Evolutionary conservation across 2,329 filamentous ascomycete species (phyloP).

Genomic region (Colletotrichum cuscutae): DNA sequence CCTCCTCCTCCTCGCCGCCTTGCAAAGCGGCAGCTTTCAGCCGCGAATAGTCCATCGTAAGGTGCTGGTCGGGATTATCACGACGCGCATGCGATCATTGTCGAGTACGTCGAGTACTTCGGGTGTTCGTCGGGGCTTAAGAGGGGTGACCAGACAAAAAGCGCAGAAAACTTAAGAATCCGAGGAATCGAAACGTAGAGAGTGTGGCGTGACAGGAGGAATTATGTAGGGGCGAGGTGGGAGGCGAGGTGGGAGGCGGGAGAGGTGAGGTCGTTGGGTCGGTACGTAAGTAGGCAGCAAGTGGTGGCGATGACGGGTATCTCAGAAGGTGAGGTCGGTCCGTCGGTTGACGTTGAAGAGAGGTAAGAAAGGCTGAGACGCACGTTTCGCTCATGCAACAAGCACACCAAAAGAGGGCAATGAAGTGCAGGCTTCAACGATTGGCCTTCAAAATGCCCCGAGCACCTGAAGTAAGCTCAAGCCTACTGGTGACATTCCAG

Average conservation of each 20-base stretch:
- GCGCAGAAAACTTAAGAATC: background rate
- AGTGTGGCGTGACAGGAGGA: background rate
- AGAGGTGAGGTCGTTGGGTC: background rate
- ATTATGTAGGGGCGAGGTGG: background rate
- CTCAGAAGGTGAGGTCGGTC: slow-evolving; percentile 4
- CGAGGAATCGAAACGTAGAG: background rate
- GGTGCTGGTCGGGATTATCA: slow-evolving; percentile 13
- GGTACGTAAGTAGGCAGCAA: background rate
- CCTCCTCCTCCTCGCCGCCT: slow-evolving; percentile 91
- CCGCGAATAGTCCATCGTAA: slow-evolving; percentile 75
- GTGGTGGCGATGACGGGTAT: slow-evolving; percentile 13
- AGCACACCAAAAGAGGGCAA: background rate
- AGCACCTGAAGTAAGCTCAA: background rate
- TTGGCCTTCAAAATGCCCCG: background rate
- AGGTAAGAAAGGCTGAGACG: slow-evolving; percentile 18
- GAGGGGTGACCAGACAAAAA: background rate
- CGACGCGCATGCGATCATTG: slow-evolving; percentile 5
- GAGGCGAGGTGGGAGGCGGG: background rate
- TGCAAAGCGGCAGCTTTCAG: slow-evolving; percentile 88
- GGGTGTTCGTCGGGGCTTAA: background rate
- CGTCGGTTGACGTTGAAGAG: slow-evolving; percentile 6
- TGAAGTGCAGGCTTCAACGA: background rate
- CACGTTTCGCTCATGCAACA: slow-evolving; percentile 24
- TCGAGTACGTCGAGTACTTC: background rate
- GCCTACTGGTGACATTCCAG: background rate